Percentiles rank a stretch among this genome's conserved stretches.
These are phyloP conservation scores for Limnomonas spitsbergensis DNA, from an alignment of 139 green algal genomes.

Conservation along the genomic window DNA sequence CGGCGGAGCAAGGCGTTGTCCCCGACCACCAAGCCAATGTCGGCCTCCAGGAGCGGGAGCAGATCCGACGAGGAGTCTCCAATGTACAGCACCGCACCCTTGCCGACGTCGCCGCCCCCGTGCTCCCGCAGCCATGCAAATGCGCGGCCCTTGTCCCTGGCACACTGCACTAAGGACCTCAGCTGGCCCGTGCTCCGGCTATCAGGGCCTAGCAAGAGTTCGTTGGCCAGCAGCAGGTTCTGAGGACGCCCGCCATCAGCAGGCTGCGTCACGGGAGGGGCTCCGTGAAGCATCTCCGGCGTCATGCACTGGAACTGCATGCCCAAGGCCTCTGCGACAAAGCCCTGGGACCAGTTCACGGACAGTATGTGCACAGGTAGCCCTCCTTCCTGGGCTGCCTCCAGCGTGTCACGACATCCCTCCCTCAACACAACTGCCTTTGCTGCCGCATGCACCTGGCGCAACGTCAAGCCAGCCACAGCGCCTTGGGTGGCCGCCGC, in stretches of 20 bases:
- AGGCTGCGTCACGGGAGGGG: too few relatives aligned
- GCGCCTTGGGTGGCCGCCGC: conserved; percentile 57
- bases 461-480: conserved; percentile 33
- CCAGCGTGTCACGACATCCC: conserved; percentile 44
- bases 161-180: conserved; percentile 37
- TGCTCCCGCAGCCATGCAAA: conserved; percentile 21
- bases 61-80: conserved; percentile 57
- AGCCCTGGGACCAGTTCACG: conserved; percentile 71
- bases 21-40: conserved; percentile 51
- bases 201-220: too few relatives aligned
- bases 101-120: background rate
- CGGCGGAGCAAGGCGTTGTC: conserved; percentile 47
- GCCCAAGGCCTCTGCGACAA: conserved; percentile 47
- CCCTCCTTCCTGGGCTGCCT: conserved; percentile 30
- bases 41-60: conserved; percentile 41
- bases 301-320: background rate
- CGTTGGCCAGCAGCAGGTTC: too few relatives aligned
- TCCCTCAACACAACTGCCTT: conserved; percentile 39
- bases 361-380: conserved; percentile 60
- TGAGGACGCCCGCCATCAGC: too few relatives aligned
- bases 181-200: background rate
- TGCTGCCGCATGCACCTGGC: conserved; percentile 30
- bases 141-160: conserved; percentile 53
- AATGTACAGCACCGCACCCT: conserved; percentile 42
- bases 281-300: too few relatives aligned